Base-by-base conservation (phyloP, 768 basidiomycete species). In the Hydnum rufescens region DNA sequence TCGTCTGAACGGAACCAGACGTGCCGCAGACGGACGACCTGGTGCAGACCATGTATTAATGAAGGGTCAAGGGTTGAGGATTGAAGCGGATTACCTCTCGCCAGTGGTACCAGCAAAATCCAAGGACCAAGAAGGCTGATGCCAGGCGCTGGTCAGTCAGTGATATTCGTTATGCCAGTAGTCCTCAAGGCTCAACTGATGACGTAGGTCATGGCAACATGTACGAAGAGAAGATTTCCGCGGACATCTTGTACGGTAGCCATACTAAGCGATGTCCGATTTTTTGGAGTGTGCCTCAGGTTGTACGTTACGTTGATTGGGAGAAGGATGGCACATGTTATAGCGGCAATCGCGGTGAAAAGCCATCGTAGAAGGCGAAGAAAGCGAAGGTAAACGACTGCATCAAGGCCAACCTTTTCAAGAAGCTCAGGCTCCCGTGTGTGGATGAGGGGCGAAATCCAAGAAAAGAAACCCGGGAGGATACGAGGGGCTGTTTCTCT, bases 341-440 rank as follows among this genome's bases (percentile, higher is more conserved):
- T 68, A 49, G 74, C 46, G 1, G 79, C 78, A 53, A 88, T 70
- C 30, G 67, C 65, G 25, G 72, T 65, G 68, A 88, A 89, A 49
- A 84, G 68, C 65, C 70, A 72, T 19, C 88, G 80, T 62, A 82
- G 73, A 66, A 99, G 75, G 51, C 90, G 80, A 25, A 83, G 74
- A 65, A 97, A 96, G 26, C 93, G 82, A 23, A 99, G 75, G 64
- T 82, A 99, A 23, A 82, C 75, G 47, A 90, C 86, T 0, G 92
- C 93, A 61, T 99, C 95, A 5, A 95, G 77, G 26, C 93, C 93
- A 64, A 86, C 69, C 64, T 83, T 84, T 58, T 84, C 79, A 28
- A 93, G 69, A 31, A 95, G 76, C 56, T 89, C 83, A n/a, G 84
- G 78, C 62, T 96, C 90, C 60, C 80, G 81, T 25, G 82, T 79